These are phyloP conservation scores for Trichomonas gallinae DNA, from an alignment of 208 protist genomes.

Conservation along the genomic window DNA sequence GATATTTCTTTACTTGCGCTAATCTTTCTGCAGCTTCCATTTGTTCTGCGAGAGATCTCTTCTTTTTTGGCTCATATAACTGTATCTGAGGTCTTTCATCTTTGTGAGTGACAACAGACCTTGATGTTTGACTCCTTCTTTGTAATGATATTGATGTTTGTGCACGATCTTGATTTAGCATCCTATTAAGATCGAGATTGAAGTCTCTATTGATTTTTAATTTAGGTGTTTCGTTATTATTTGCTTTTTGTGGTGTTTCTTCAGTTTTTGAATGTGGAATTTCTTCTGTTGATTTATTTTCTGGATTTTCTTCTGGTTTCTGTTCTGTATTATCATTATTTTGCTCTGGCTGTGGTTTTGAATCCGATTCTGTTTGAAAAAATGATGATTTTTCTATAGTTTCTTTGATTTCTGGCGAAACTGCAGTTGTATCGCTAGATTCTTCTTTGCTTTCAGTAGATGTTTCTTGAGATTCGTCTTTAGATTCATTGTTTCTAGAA, in stretches of 20 bases:
- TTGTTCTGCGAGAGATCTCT: background rate
- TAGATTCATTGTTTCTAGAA: background rate
- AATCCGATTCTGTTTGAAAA: background rate
- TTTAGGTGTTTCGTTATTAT: background rate
- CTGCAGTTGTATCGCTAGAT: background rate
- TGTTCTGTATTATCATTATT: background rate
- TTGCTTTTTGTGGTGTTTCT: background rate
- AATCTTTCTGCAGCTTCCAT: background rate
- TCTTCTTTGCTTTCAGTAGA: background rate
- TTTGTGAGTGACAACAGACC: background rate
- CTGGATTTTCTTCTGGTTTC: background rate
- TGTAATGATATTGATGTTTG: background rate
- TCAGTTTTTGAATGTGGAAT: background rate
- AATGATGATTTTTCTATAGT: background rate
- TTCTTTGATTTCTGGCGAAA: background rate
- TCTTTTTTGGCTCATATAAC: background rate
- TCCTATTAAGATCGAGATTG: background rate
- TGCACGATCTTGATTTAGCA: background rate
- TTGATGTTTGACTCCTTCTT: background rate
- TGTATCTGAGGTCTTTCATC: background rate
- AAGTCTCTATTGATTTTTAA: background rate
- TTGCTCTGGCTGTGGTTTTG: background rate
- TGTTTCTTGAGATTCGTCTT: background rate
- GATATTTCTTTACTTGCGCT: background rate
- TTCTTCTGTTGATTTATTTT: background rate